Evolutionary conservation across 176 grass and related monocot species (phyloP), one percentile per base, ranked within the genome.

Genomic region (Melocanna baccifera): DNA sequence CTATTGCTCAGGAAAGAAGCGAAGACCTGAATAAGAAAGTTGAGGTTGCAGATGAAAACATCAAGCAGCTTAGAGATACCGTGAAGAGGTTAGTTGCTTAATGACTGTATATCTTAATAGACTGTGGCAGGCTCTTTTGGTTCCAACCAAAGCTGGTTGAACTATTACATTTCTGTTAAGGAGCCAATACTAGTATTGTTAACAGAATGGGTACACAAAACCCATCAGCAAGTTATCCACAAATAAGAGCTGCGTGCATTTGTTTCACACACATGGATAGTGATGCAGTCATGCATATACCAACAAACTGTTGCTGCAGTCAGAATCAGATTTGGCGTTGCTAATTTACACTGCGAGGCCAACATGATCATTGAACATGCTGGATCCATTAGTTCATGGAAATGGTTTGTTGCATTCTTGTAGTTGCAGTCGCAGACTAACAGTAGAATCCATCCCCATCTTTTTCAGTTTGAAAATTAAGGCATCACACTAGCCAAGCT

Each of bases 61-160:
- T 91, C 57, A 62, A 76, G 70, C 80, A 81, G 5, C 92, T 89
- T 89, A 78, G 71, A 82, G 89, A 81, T 46, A 88, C 62, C 66
- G 67, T 89, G 71, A 88, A 82, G 81, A 89, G 92, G 92, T 93
- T 51, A 87, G 55, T 78, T 81, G 42, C 55, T 85, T 73, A 58
- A 55, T 75, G 23, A 85, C n/a, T 61, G 43, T 53, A 75, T n/a
- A 52, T 57, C 62, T 85, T 81, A 53, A 56, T 52, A 43, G 22
- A n/a, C 41, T 19, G 5, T 85, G 64, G 20, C 72, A 77, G 5
- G 52, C 62, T 46, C 22, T 47, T 52, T 59, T 67, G 62, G 28
- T 46, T 87, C 78, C 48, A 67, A 46, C 14, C 14, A 58, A 75
- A 73, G 48, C 30, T 74, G 8, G 59, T 66, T 62, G 34, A 80